Evolutionary conservation across 345 rosid genomes (phyloP).

Genomic region (Hibiscus trionum): DNA sequence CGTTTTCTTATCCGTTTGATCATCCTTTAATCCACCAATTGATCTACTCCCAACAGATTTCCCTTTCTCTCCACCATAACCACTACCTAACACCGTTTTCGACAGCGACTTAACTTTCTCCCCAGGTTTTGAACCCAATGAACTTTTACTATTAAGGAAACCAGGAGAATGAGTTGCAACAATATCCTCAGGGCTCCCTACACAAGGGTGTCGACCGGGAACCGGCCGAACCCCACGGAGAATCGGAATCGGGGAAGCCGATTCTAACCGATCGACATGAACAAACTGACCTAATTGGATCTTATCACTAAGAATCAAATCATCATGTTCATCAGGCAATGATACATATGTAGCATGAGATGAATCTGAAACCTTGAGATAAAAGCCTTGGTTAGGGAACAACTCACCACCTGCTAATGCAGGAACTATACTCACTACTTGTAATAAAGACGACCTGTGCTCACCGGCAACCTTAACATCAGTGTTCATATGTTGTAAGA

Average conservation of each 20-base stretch:
- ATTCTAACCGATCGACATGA: constrained; percentile 83
- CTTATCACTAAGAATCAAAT: constrained; percentile 87
- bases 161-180: constrained; percentile 74
- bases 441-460: constrained; percentile 82
- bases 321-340: constrained; percentile 91
- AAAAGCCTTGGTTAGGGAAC: constrained; percentile 83
- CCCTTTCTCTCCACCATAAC: constrained; percentile 37
- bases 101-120: constrained; percentile 33
- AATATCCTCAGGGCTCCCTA: constrained; percentile 91
- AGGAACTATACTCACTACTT: constrained; percentile 91
- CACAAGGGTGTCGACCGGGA: constrained; percentile 92
- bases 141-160: constrained; percentile 37
- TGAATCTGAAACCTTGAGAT: constrained; percentile 94
- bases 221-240: constrained; percentile 88
- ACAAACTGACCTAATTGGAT: constrained; percentile 93
- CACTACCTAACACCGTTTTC: constrained; percentile 13
- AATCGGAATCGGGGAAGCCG: constrained; percentile 89
- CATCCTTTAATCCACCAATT: constrained; percentile 48
- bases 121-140: constrained; percentile 34
- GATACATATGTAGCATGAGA: constrained; percentile 97
- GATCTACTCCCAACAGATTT: constrained; percentile 36
- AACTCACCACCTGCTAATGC: constrained; percentile 96
- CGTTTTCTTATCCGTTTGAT: constrained; percentile 30
- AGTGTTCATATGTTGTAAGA: constrained; percentile 92
- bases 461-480: constrained; percentile 93